A percentile compares a stretch with the other conserved stretches of the same genome.
Evolutionary conservation across 192 early-diverging fungal species (phyloP).

Genomic region (Linnemannia schmuckeri): DNA sequence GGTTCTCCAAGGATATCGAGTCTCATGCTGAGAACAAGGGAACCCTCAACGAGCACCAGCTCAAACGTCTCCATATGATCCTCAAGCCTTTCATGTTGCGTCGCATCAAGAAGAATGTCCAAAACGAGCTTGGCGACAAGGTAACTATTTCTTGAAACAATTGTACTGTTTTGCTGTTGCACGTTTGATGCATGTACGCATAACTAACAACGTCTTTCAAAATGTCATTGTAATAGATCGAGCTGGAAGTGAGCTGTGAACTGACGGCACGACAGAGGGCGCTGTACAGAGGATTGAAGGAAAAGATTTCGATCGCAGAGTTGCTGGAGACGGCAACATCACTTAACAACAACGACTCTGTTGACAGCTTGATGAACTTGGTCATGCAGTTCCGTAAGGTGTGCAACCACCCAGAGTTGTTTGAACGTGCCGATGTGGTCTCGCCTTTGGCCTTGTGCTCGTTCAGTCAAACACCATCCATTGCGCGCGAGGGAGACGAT

Average conservation of each 20-base stretch:
- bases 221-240: slow-evolving; percentile 66
- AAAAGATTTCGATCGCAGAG: slow-evolving; percentile 84
- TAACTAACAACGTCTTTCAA: neutral
- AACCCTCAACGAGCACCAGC: slow-evolving; percentile 85
- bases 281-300: slow-evolving; percentile 81
- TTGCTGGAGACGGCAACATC: slow-evolving; percentile 77
- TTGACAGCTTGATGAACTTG: slow-evolving; percentile 90
- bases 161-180: neutral
- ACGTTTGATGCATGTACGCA: too few relatives aligned
- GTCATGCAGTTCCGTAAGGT: slow-evolving; percentile 97
- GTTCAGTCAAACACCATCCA: slow-evolving; percentile 70
- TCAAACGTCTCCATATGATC: slow-evolving; percentile 89
- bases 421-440: slow-evolving; percentile 88
- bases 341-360: slow-evolving; percentile 74
- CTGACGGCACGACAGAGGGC: slow-evolving; percentile 80
- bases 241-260: slow-evolving; percentile 83
- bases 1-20: slow-evolving; percentile 95
- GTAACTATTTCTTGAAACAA: slow-evolving; percentile 18
- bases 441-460: slow-evolving; percentile 75
- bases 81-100: slow-evolving; percentile 96
- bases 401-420: slow-evolving; percentile 90
- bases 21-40: slow-evolving; percentile 88
- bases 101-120: slow-evolving; percentile 90
- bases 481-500: slow-evolving; percentile 72
- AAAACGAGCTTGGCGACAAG: slow-evolving; percentile 92